Evolutionary conservation across 805 yeast species (phyloP).

Genomic region (Candida chilensis): DNA sequence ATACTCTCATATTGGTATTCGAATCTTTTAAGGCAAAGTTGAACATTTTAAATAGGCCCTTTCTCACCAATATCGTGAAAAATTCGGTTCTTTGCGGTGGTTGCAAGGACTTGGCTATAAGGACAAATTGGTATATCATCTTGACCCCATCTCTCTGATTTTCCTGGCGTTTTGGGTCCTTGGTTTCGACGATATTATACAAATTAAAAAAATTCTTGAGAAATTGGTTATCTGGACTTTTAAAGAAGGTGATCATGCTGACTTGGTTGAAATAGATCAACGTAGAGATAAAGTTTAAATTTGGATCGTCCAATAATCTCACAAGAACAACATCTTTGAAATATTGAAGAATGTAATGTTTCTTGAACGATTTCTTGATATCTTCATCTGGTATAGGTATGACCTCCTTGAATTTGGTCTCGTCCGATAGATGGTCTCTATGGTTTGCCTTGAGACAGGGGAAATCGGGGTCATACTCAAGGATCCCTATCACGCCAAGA

Average conservation of each 20-base stretch:
- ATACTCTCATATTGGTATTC: constrained; percentile 38
- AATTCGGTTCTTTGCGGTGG: constrained; percentile 54
- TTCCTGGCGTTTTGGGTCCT: constrained; percentile 5
- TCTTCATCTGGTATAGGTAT: constrained; percentile 48
- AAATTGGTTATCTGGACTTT: constrained; percentile 37
- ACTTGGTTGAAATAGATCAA: constrained; percentile 63
- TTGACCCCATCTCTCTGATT: constrained; percentile 62
- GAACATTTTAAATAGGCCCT: constrained; percentile 64
- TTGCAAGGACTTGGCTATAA: constrained; percentile 62
- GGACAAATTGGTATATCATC: constrained; percentile 71
- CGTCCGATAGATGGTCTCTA: constrained; percentile 51
- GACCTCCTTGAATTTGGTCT: constrained; percentile 61
- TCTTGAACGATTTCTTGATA: constrained; percentile 49
- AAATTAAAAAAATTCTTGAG: constrained; percentile 49
- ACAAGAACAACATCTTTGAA: constrained; percentile 83
- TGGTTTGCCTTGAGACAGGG: constrained; percentile 77
- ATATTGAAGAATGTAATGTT: constrained; percentile 72
- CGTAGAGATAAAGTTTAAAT: constrained; percentile 57
- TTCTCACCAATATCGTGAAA: constrained; percentile 51
- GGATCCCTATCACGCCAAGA: constrained; percentile 61
- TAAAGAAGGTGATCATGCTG: constrained; percentile 52
- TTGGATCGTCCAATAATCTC: constrained; percentile 72
- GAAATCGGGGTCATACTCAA: constrained; percentile 84
- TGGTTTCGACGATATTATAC: constrained; percentile 31
- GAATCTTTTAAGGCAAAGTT: constrained; percentile 59